Evolutionary conservation across 371 early-diverging fungal genomes (phyloP), one percentile per base, ranked within the genome.

Genomic region (Apophysomyces trapeziformis): DNA sequence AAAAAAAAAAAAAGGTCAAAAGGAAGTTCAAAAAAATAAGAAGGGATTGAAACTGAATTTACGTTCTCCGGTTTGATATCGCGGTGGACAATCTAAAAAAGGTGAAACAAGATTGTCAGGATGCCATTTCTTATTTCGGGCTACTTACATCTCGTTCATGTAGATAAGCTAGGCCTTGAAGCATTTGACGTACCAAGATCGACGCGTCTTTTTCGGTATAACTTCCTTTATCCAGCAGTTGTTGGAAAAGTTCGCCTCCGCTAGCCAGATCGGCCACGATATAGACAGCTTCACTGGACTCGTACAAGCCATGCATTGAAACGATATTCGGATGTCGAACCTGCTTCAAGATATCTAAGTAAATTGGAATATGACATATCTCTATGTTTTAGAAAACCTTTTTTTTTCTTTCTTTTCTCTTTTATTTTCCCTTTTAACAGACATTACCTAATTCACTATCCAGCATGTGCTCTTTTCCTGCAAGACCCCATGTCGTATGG

Each of bases 201-300:
- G 87, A 80, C 9, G 93, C 89, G 68, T 93, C 93, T n/a, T 74
- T 74, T 69, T 95, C 95, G 18, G 90, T 88, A 74, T 93, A 93
- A 57, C 83, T 87, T 7, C 93, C 93, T 44, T 89, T 86, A 18
- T 85, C 81, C 50, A 93, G 83, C 43, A 95, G 85, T 36, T 92
- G 92, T 38, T 93, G 92, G 73, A 93, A 95, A 18, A 95, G 79
- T 73, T 95, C 95, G 11, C 95, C 95, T 46, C 95, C 95, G 21
- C 89, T 90, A 11, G 93, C 94, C 13, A 93, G 85, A 74, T 93
- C 93, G 66, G 93, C 92, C 7, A 95, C 87, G 45, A 95, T 83
- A 70, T 91, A 95, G 26, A 95, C 91, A 37, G 92, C 93, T 60
- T 83, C 87, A 26, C 87, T 86, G 36, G 89, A 86, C 76, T 95